Percentiles rank a stretch among this genome's conserved stretches.
Conservation (phyloP, 164 flowering plant genomes). For the Sextonia rubra region DNA sequence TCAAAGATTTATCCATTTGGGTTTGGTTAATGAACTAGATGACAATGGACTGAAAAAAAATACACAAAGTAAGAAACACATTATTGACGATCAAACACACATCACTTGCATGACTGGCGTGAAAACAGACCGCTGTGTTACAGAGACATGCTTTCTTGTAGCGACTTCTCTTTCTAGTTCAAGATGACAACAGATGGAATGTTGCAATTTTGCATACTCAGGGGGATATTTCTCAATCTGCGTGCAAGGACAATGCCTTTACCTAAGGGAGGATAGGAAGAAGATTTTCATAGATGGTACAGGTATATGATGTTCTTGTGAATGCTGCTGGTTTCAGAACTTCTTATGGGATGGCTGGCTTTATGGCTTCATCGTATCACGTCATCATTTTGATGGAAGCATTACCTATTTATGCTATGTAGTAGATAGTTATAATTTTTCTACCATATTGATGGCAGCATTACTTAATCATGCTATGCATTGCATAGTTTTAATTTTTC, state of each 20-base stretch:
- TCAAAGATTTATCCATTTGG: too few relatives aligned
- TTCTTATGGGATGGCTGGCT: background rate
- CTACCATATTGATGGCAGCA: too few relatives aligned
- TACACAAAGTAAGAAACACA: too few relatives aligned
- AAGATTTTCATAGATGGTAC: background rate
- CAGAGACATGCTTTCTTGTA: background rate
- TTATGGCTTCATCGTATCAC: too few relatives aligned
- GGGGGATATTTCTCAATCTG: slow-evolving; percentile 84
- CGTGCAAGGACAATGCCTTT: slow-evolving; percentile 50
- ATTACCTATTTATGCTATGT: too few relatives aligned
- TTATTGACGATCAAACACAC: too few relatives aligned
- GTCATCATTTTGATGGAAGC: too few relatives aligned
- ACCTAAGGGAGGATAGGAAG: slow-evolving; percentile 28
- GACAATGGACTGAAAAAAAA: too few relatives aligned
- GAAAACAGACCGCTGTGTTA: too few relatives aligned
- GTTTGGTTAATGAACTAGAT: too few relatives aligned
- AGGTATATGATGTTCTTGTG: background rate
- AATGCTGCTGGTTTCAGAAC: background rate
- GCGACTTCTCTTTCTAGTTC: background rate
- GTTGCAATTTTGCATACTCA: slow-evolving; percentile 14
- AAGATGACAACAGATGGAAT: background rate
- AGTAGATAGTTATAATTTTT: too few relatives aligned
- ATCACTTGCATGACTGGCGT: too few relatives aligned
- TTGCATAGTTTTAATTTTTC: background rate
- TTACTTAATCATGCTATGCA: background rate